phyloP scores from a whole-genome alignment of 345 rosid species.

The Populus nigra region DNA sequence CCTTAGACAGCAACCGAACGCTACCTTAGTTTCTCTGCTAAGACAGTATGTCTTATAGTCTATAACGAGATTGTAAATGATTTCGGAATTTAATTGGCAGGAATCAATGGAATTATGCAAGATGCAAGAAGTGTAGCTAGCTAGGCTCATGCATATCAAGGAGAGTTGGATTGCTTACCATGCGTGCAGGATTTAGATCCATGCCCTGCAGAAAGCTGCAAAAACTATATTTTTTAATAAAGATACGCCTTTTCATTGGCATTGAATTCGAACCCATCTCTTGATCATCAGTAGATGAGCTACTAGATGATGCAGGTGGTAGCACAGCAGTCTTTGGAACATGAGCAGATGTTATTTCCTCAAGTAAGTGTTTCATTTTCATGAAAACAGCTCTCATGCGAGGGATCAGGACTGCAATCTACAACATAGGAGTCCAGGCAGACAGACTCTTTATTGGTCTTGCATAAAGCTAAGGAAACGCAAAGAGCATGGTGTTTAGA shows the following conservation, averaged over 20 bases:
- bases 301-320: conserved; percentile 12
- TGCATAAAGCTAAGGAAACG: neutral
- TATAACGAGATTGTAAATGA: too few species aligned
- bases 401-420: neutral
- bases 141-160: neutral
- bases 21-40: too few species aligned
- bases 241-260: conserved; percentile 24
- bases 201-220: conserved; percentile 26
- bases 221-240: conserved; percentile 14
- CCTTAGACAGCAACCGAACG: too few species aligned
- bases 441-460: neutral
- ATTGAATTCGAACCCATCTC: conserved; percentile 37
- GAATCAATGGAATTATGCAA: too few species aligned
- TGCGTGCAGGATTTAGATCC: conserved; percentile 52
- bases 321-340: neutral
- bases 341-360: conserved; percentile 32
- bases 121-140: too few species aligned
- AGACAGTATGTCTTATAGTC: too few species aligned
- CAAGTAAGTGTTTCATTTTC: conserved; percentile 29
- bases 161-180: conserved; percentile 35
- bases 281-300: conserved; percentile 39
- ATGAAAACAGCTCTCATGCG: neutral
- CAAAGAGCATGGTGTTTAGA: conserved; percentile 4
- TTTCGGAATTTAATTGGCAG: too few species aligned
- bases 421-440: neutral